Evolutionary conservation across 306 rosid species (phyloP).

Genomic region (Quercus gilva): DNA sequence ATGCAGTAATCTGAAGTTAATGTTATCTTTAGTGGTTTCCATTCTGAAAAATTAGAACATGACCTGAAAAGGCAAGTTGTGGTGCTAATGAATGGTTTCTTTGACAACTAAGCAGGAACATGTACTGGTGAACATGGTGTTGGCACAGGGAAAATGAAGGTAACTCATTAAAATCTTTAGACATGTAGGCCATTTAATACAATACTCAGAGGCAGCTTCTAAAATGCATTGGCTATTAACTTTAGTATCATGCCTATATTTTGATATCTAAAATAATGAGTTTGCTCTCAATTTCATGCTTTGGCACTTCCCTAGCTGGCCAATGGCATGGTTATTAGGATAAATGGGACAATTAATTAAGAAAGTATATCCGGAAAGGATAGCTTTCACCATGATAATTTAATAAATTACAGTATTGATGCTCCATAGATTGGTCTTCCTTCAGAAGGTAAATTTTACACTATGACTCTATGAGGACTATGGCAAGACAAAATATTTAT

Average conservation of each 20-base stretch:
- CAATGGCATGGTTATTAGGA: neutral
- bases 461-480: neutral
- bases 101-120: conserved; percentile 61
- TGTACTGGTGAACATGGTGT: conserved; percentile 98
- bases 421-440: neutral
- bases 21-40: neutral
- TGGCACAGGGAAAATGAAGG: conserved; percentile 98
- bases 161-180: conserved; percentile 19
- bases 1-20: neutral
- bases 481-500: neutral
- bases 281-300: conserved; percentile 1
- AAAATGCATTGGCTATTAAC: conserved; percentile 12
- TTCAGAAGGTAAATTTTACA: neutral
- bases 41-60: neutral
- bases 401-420: neutral
- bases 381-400: neutral
- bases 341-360: neutral
- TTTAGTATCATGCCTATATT: conserved; percentile 6
- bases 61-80: neutral
- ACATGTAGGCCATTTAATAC: neutral
- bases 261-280: neutral
- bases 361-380: neutral
- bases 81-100: conserved; percentile 24
- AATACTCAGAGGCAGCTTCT: conserved; percentile 4
- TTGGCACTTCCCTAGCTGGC: conserved; percentile 10